Conservation (phyloP, 2,329 filamentous ascomycete genomes). For the Colletotrichum sp. region DNA sequence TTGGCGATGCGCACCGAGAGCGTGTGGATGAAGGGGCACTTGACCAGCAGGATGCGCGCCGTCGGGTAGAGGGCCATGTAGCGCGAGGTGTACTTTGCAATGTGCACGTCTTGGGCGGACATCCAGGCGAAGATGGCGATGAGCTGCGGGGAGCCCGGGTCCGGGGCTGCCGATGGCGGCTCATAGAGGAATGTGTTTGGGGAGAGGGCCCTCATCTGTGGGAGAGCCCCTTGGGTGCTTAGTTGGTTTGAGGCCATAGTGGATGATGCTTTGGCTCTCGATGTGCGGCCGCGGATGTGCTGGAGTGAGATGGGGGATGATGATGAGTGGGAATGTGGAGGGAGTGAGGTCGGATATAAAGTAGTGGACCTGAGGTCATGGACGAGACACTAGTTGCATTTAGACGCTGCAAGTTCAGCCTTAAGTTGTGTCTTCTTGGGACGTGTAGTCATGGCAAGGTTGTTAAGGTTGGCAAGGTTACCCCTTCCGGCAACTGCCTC, state of each 20-base stretch:
- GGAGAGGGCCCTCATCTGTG: constrained; percentile 43
- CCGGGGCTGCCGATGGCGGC: constrained; percentile 22
- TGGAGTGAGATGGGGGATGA: background rate
- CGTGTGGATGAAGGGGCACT: constrained; percentile 41
- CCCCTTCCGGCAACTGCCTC: constrained; percentile 3
- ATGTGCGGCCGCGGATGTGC: background rate
- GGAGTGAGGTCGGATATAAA: background rate
- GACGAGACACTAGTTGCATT: constrained; percentile 2
- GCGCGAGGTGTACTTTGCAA: constrained; percentile 54
- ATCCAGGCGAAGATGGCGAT: constrained; percentile 57
- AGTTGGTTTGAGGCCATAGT: constrained; percentile 31
- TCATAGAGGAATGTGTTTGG: constrained; percentile 39
- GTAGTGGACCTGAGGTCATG: constrained; percentile 2
- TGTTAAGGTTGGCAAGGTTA: background rate
- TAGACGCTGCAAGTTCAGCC: background rate
- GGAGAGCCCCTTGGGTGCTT: constrained; percentile 27
- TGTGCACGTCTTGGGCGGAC: constrained; percentile 53
- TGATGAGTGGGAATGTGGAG: background rate
- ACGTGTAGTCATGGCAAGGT: constrained; percentile 2
- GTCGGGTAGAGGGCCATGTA: constrained; percentile 50
- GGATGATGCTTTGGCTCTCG: background rate
- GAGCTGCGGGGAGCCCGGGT: constrained; percentile 42
- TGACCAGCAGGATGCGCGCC: constrained; percentile 51
- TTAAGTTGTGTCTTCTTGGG: background rate
- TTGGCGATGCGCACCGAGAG: constrained; percentile 35